phyloP scores from a whole-genome alignment of 1,284 basidiomycete species.

The Hymenochaete sp. region DNA sequence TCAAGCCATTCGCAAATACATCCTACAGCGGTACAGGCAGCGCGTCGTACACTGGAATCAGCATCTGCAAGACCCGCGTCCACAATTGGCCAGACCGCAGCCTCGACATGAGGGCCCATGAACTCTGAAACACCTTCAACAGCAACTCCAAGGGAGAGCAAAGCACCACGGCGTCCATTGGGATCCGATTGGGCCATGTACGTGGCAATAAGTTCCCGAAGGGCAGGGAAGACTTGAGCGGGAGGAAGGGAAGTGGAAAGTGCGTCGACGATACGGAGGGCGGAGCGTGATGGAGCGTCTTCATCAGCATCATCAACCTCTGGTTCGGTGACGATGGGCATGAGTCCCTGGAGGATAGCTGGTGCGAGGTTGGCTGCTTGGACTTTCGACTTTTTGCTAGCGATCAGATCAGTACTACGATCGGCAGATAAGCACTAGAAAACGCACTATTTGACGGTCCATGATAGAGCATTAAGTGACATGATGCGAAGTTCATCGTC shows the following conservation, averaged over 20 bases:
- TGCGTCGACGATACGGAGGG: conserved; percentile 91
- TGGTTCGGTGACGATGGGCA: conserved; percentile 90
- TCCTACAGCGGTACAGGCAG: conserved; percentile 90
- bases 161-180: conserved; percentile 79
- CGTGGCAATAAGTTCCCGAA: conserved; percentile 72
- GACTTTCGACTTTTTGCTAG: conserved; percentile 92
- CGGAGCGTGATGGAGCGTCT: conserved; percentile 44
- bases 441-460: conserved; percentile 86
- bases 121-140: conserved; percentile 98
- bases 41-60: conserved; percentile 86
- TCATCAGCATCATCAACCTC: conserved; percentile 38
- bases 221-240: conserved; percentile 91
- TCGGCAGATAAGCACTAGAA: neutral
- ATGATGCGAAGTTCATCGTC: conserved; percentile 84
- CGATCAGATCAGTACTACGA: conserved; percentile 4
- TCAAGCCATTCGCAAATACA: conserved; percentile 98
- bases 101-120: conserved; percentile 72
- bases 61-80: conserved; percentile 82
- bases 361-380: conserved; percentile 82
- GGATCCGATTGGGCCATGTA: conserved; percentile 82
- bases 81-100: conserved; percentile 89
- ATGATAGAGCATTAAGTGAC: conserved; percentile 90
- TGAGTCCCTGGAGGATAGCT: conserved; percentile 83
- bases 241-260: conserved; percentile 93
- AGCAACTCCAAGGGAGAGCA: conserved; percentile 92